A percentile compares a stretch with the other conserved stretches of the same genome.
phyloP scores from a whole-genome alignment of 768 basidiomycete species.

The Obba rivulosa region DNA sequence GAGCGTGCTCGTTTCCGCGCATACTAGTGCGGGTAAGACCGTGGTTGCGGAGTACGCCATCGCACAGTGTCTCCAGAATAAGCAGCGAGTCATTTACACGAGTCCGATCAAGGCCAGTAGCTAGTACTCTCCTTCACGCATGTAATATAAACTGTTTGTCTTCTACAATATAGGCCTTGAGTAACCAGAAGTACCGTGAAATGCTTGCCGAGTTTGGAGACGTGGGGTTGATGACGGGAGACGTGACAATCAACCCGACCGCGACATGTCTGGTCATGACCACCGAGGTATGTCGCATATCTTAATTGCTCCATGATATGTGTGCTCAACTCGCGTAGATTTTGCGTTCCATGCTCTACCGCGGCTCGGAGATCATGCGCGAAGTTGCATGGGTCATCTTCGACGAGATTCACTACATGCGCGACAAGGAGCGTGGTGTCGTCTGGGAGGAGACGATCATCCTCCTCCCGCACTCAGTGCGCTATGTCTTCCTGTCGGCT shows the following conservation, averaged over 20 bases:
- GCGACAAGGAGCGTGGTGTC: slow-evolving; percentile 97
- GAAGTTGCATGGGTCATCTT: slow-evolving; percentile 99
- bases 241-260: slow-evolving; percentile 97
- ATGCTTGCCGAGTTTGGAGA: slow-evolving; percentile 97
- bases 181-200: slow-evolving; percentile 98
- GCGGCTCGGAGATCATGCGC: slow-evolving; percentile 98
- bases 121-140: not conserved
- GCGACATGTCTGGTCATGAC: slow-evolving; percentile 99
- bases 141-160: slow-evolving; percentile 13
- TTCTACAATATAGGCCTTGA: slow-evolving; percentile 68
- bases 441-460: slow-evolving; percentile 99
- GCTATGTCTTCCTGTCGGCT: slow-evolving; percentile 97
- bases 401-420: slow-evolving; percentile 99
- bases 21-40: slow-evolving; percentile 98
- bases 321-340: slow-evolving; percentile 50
- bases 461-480: slow-evolving; percentile 90
- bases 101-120: slow-evolving; percentile 94
- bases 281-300: slow-evolving; percentile 66
- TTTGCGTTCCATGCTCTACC: slow-evolving; percentile 96
- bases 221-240: slow-evolving; percentile 98
- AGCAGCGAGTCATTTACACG: slow-evolving; percentile 97
- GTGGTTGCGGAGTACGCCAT: slow-evolving; percentile 99
- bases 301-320: not conserved
- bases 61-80: slow-evolving; percentile 89
- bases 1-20: slow-evolving; percentile 95